Evolutionary conservation across 306 rosid genomes (phyloP).

Genomic region (Notholithocarpus densiflorus): DNA sequence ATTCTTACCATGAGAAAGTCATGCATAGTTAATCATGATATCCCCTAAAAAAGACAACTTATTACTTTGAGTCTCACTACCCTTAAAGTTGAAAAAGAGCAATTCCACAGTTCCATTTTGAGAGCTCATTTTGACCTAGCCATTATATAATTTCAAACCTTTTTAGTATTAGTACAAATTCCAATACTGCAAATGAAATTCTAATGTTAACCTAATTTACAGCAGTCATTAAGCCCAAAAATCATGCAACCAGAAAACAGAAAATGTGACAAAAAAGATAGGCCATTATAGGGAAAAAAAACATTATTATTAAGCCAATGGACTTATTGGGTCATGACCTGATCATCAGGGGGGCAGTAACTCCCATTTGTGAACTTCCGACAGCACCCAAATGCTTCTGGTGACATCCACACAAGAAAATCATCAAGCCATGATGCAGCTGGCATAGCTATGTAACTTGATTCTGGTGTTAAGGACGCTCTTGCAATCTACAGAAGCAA

Average conservation of each 20-base stretch:
- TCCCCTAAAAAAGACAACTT: background rate
- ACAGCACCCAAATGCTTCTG: conserved; percentile 99
- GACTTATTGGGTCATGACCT: conserved; percentile 39
- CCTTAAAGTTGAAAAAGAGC: background rate
- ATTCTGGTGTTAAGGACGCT: conserved; percentile 74
- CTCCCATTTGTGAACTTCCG: conserved; percentile 85
- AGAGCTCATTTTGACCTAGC: background rate
- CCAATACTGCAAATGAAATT: background rate
- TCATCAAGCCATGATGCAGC: conserved; percentile 99
- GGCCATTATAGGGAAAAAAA: background rate
- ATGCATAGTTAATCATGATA: background rate
- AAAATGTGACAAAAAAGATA: background rate
- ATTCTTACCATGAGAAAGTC: background rate
- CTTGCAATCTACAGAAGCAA: conserved; percentile 58
- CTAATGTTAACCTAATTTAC: background rate
- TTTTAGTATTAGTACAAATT: background rate
- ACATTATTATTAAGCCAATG: background rate
- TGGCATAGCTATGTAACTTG: conserved; percentile 93
- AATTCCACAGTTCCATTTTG: background rate
- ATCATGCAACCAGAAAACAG: background rate
- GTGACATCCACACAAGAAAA: conserved; percentile 97
- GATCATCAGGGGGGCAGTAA: conserved; percentile 95
- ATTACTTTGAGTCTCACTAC: background rate
- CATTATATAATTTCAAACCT: background rate
- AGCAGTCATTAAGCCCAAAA: background rate